Evolutionary conservation across 2,329 filamentous ascomycete species (phyloP).

Genomic region (Madurella fahalii): DNA sequence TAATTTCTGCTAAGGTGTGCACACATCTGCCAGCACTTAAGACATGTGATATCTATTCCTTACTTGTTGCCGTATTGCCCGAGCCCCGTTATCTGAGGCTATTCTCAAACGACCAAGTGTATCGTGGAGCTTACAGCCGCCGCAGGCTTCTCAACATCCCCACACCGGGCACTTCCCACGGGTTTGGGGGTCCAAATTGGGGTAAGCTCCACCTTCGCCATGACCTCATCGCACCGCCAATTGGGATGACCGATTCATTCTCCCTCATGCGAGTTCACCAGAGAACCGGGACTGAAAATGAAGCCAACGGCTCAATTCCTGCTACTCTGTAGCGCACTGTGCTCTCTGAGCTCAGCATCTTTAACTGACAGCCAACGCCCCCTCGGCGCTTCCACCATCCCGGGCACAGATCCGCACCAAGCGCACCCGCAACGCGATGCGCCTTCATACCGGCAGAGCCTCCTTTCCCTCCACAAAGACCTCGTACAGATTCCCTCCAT

Average conservation of each 20-base stretch:
- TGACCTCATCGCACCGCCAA: constrained; percentile 12
- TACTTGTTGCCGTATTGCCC: no score
- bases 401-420: background rate
- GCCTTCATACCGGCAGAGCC: constrained; percentile 42
- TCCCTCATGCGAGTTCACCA: background rate
- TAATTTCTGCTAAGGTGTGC: no score
- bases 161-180: background rate
- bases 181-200: background rate
- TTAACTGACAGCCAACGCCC: background rate
- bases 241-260: background rate
- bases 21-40: no score
- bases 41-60: no score
- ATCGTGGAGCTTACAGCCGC: no score
- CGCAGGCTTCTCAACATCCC: no score
- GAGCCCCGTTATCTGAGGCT: no score
- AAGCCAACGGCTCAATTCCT: constrained; percentile 6
- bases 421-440: constrained; percentile 8
- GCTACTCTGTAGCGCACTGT: constrained; percentile 14
- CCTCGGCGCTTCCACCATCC: background rate
- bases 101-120: no score
- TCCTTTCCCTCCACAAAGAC: constrained; percentile 69
- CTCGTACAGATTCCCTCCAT: constrained; percentile 73
- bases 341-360: background rate
- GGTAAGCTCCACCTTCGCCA: background rate
- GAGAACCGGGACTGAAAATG: constrained; percentile 12